A percentile compares a stretch with the other conserved stretches of the same genome.
Evolutionary conservation across 1,139 yeast genomes (phyloP).

Genomic region (Taiozyma onychis): DNA sequence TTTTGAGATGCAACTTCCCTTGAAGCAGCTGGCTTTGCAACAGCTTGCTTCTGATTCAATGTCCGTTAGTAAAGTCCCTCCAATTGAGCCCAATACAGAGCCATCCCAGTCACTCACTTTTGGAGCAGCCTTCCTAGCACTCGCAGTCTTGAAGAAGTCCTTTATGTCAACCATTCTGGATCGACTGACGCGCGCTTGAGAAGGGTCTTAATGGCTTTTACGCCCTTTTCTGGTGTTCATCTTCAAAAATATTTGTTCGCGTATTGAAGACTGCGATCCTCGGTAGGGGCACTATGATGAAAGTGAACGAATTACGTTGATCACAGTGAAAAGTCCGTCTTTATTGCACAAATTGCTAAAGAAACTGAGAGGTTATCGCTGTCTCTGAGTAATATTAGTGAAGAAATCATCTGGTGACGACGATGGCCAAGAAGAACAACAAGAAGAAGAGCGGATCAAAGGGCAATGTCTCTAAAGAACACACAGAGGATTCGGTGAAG

Average conservation of each 20-base stretch:
- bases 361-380: neutral
- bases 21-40: neutral
- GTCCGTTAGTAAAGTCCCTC: neutral
- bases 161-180: conserved; percentile 37
- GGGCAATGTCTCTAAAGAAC: conserved; percentile 4
- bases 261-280: neutral
- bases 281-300: neutral
- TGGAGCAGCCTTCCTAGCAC: conserved; percentile 9
- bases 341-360: neutral
- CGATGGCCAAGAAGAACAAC: conserved; percentile 13
- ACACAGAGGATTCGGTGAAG: conserved; percentile 3
- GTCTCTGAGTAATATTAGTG: neutral
- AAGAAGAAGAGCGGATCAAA: conserved; percentile 7
- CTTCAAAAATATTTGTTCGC: neutral
- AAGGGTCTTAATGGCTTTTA: neutral
- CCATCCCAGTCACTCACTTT: conserved; percentile 6
- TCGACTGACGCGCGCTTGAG: neutral
- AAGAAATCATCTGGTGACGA: neutral
- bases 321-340: neutral
- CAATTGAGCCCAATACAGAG: neutral
- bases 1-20: neutral
- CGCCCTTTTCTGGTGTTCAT: neutral
- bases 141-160: conserved; percentile 28
- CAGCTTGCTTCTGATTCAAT: neutral
- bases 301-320: neutral